phyloP scores from a whole-genome alignment of 768 basidiomycete genomes.

The Gymnopilus junonius region DNA sequence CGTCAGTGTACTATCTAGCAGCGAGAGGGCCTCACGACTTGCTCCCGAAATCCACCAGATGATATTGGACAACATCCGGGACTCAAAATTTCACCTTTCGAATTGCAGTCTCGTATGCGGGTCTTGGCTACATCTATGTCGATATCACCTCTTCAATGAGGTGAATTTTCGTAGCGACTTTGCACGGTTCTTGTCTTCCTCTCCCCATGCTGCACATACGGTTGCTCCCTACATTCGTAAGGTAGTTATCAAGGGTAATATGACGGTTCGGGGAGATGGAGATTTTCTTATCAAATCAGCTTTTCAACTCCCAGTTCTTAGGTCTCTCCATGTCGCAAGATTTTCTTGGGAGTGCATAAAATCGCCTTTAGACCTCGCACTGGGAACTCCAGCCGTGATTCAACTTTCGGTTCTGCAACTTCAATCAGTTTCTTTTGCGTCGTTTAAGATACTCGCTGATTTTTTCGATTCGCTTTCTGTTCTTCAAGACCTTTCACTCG shows the following conservation, averaged over 20 bases:
- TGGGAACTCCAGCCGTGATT: not conserved
- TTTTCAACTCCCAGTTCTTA: conserved; percentile 9
- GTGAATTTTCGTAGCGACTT: conserved; percentile 32
- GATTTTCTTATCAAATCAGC: not conserved
- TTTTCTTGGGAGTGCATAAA: conserved; percentile 1
- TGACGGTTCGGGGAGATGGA: not conserved
- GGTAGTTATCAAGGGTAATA: conserved; percentile 31
- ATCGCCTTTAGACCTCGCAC: not conserved
- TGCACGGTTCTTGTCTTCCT: conserved; percentile 29
- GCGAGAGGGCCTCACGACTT: conserved; percentile 29
- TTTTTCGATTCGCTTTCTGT: conserved; percentile 52
- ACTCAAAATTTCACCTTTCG: conserved; percentile 29
- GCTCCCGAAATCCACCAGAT: conserved; percentile 36
- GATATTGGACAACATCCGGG: conserved; percentile 32
- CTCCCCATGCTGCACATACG: conserved; percentile 27
- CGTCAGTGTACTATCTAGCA: conserved; percentile 17
- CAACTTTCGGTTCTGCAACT: conserved; percentile 46
- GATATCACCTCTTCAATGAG: conserved; percentile 37
- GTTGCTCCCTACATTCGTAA: conserved; percentile 34
- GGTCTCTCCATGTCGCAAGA: conserved; percentile 8
- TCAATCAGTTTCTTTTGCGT: conserved; percentile 32
- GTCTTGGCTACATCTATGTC: conserved; percentile 35
- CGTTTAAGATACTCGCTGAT: conserved; percentile 55
- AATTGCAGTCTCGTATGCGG: conserved; percentile 37
- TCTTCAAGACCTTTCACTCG: conserved; percentile 46